Base-by-base conservation (phyloP, 2,329 filamentous ascomycete species). In the Penicillium sumatraense region DNA sequence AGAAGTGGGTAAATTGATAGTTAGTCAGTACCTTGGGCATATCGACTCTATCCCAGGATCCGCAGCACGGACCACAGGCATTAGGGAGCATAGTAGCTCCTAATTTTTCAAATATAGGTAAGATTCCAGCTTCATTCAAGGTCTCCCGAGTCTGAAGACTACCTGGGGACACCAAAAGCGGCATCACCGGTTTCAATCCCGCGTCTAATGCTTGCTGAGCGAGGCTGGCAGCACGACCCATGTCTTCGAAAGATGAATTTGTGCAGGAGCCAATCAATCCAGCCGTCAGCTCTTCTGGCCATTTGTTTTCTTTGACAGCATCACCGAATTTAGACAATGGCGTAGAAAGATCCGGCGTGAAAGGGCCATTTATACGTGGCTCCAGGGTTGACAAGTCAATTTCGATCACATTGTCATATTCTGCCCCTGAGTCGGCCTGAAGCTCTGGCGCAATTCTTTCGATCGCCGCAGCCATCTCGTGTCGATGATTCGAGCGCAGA, bases 201-300 rank as follows among this genome's bases (percentile, higher is more conserved):
- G 96, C 92, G 75, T 89, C 81, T 67, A 97, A 85, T 64, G 93
- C 93, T 74, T 98, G 91, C 66, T 87, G 86, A 61, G 90, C 93
- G 73, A 97, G 96, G 57, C 89, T 92, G 56, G 92, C 92, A 64
- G 88, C 91, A 64, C 93, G 90, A 68, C 86, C 89, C 93, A 98
- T 97, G 73, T 98, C 93, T 81, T 88, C 85, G 70, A 88, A 88
- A 3, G 86, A 88, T 46, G 85, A 88, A 86, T 98, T 98, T 69
- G 93, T 98, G 89, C 93, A 98, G 68, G 93, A 97, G 65, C 93
- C 93, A 70, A 98, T 98, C 56, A 98, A 82, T 72, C 93, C 93
- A 64, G 96, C 93, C 82, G 96, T 96, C 70, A 98, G 83, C 74
- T 96, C 91, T 76, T 93, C 88, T 13, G 93, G 93, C 93, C 93